Conservation (phyloP, 345 rosid genomes). For the Eucalyptus erythrocorys region DNA sequence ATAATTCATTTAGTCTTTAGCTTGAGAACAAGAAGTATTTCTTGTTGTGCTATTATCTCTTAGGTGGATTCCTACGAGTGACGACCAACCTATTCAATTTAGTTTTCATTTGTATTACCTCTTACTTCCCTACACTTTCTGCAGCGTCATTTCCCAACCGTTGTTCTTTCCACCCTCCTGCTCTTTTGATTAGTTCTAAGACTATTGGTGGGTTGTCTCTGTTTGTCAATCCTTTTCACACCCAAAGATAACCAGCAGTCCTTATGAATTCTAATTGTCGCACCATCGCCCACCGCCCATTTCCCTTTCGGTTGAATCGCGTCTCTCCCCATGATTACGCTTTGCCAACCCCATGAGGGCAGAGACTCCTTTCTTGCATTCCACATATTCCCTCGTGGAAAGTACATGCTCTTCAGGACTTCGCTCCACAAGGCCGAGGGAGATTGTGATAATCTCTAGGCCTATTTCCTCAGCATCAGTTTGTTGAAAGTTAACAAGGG, state of each 20-base stretch:
- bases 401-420: accelerated
- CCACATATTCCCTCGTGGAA: accelerated
- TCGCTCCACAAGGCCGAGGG: accelerated
- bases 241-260: not conserved
- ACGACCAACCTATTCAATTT: too few relatives aligned
- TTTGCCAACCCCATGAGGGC: not conserved
- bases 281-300: not conserved
- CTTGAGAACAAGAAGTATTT: too few relatives aligned
- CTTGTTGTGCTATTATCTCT: too few relatives aligned
- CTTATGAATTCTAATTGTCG: not conserved
- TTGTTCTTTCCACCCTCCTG: not conserved
- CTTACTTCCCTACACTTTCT: too few relatives aligned
- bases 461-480: not conserved
- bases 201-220: not conserved
- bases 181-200: not conserved
- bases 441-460: not conserved
- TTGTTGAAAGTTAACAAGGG: not conserved
- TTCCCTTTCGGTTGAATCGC: accelerated
- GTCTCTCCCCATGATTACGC: not conserved
- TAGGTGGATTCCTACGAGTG: too few relatives aligned
- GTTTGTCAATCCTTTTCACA: not conserved
- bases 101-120: accelerated
- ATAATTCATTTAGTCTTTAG: too few relatives aligned
- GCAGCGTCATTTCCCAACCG: too few relatives aligned
- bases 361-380: not conserved